Percentiles rank a stretch among this genome's conserved stretches.
phyloP scores from a whole-genome alignment of 495 filamentous ascomycete genomes.

The Neurospora sp. region DNA sequence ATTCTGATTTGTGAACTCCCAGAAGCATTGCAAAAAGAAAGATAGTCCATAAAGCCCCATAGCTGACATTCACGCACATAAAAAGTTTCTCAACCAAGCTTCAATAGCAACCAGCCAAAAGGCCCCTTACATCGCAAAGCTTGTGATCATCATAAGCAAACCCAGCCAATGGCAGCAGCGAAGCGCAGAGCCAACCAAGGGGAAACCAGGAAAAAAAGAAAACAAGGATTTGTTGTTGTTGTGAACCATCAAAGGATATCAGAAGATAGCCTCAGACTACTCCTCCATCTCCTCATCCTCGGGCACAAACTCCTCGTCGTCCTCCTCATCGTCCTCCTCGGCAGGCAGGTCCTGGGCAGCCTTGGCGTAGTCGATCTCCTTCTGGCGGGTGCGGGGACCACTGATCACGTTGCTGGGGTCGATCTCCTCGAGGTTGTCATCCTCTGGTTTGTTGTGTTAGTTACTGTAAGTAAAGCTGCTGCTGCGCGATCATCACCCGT shows the following conservation, averaged over 20 bases:
- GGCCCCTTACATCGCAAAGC: background rate
- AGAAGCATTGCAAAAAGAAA: background rate
- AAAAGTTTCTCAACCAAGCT: background rate
- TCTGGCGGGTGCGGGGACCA: conserved; percentile 76
- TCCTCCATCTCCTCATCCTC: conserved; percentile 41
- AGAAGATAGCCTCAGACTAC: conserved; percentile 15
- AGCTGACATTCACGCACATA: background rate
- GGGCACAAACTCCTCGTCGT: conserved; percentile 49
- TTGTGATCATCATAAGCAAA: background rate
- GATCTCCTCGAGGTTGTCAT: conserved; percentile 84
- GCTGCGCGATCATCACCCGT: background rate
- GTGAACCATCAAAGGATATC: background rate
- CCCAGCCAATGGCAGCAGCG: background rate
- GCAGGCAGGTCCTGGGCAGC: conserved; percentile 58
- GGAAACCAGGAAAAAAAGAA: background rate
- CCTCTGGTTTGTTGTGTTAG: conserved; percentile 24
- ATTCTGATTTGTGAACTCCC: background rate
- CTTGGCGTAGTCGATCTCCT: conserved; percentile 74
- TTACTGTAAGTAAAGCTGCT: background rate
- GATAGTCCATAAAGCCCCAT: background rate
- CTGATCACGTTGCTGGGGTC: conserved; percentile 76
- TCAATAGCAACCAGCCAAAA: background rate
- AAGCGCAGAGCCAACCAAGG: background rate
- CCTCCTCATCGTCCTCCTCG: conserved; percentile 70
- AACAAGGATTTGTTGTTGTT: background rate